Evolutionary conservation across 441 rosid species (phyloP).

Genomic region (Bruguiera hainesii): DNA sequence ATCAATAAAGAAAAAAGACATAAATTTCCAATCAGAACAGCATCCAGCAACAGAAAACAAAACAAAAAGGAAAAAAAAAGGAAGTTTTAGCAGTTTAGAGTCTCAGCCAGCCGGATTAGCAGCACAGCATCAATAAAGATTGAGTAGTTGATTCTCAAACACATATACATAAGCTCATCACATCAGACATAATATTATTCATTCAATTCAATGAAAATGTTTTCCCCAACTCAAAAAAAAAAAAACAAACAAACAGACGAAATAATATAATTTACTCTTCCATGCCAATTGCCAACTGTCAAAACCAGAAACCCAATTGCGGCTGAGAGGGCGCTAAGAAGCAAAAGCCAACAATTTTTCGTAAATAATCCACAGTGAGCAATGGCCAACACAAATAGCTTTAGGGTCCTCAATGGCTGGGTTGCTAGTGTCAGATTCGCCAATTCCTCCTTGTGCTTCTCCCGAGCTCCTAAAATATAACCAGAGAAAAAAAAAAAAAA

Average conservation of each 20-base stretch:
- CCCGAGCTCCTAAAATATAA: conserved; percentile 44
- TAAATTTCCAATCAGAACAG: background rate
- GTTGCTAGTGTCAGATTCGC: conserved; percentile 63
- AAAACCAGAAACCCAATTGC: conserved; percentile 54
- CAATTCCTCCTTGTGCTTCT: conserved; percentile 66
- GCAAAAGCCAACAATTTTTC: conserved; percentile 68
- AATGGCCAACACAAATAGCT: conserved; percentile 56
- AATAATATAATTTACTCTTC: conserved; percentile 46
- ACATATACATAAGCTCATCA: no score
- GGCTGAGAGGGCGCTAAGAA: conserved; percentile 42
- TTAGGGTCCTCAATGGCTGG: conserved; percentile 75
- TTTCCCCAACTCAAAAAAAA: no score
- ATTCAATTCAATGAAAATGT: no score
- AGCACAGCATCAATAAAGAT: no score
- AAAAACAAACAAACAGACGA: no score
- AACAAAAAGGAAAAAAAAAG: no score
- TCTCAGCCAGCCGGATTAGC: no score
- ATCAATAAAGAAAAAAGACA: conserved; percentile 2
- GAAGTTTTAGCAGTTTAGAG: no score
- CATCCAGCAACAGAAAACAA: background rate
- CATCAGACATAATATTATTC: no score
- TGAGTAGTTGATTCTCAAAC: no score
- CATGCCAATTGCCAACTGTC: conserved; percentile 78
- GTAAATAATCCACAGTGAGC: conserved; percentile 56
- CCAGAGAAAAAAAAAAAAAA: no score